Conservation (phyloP, 225 moss, liverwort and hornwort species). For the Pseudoscleropodium purum region DNA sequence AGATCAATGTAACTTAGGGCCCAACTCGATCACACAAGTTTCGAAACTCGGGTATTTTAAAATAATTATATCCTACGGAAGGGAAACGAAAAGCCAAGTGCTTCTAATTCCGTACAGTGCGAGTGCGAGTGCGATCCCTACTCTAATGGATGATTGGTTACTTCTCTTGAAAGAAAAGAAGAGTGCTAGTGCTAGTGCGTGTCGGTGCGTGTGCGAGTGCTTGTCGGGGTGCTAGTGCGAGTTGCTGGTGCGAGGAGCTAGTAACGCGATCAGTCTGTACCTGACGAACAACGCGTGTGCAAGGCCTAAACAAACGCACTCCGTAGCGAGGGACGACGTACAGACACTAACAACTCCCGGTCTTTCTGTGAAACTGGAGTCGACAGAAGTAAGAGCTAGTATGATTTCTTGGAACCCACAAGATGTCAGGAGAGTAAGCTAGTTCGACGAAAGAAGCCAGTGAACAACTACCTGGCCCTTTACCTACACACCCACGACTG, state of each 20-base stretch:
- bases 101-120: neutral
- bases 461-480: neutral
- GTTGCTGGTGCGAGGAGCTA: too few relatives aligned
- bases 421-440: neutral
- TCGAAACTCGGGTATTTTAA: too few relatives aligned
- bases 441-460: neutral
- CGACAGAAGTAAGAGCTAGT: neutral
- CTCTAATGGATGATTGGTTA: neutral
- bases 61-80: neutral
- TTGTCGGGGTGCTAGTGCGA: too few relatives aligned
- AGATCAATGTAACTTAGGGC: neutral
- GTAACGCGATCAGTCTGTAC: too few relatives aligned
- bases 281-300: neutral
- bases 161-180: neutral
- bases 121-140: neutral
- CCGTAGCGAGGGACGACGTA: too few relatives aligned
- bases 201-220: too few relatives aligned
- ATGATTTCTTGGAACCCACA: neutral
- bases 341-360: neutral
- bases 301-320: neutral
- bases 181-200: neutral
- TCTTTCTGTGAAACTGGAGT: neutral
- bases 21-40: neutral
- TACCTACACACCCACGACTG: too few relatives aligned
- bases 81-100: neutral